phyloP scores from a whole-genome alignment of 2,329 filamentous ascomycete species.

The Saccharata proteae region DNA sequence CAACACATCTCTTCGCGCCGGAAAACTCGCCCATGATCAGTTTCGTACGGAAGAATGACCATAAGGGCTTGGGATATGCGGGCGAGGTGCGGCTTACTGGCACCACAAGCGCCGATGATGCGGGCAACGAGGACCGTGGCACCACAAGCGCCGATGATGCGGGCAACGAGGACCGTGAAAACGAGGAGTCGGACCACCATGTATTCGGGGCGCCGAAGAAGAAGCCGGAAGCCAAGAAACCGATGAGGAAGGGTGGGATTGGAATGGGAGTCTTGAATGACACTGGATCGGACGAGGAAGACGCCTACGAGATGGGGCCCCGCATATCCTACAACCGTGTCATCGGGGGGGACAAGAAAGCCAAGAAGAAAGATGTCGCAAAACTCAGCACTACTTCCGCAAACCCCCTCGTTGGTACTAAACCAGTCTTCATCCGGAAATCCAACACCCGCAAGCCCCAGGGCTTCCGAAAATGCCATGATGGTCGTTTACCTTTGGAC shows the following conservation, averaged over 20 bases:
- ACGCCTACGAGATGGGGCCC: constrained; percentile 84
- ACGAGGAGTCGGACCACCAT: background rate
- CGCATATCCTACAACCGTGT: constrained; percentile 76
- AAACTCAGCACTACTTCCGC: constrained; percentile 34
- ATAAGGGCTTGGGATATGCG: constrained; percentile 57
- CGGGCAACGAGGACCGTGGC: constrained; percentile 16
- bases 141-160: constrained; percentile 25
- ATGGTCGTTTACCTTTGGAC: constrained; percentile 66
- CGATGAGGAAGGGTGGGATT: constrained; percentile 58
- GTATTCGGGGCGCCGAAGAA: constrained; percentile 1
- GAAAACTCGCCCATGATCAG: constrained; percentile 61
- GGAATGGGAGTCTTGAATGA: constrained; percentile 86
- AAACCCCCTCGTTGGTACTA: constrained; percentile 53
- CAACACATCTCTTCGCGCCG: constrained; percentile 70
- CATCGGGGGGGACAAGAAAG: constrained; percentile 73
- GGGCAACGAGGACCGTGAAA: constrained; percentile 15
- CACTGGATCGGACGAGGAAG: constrained; percentile 87
- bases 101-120: constrained; percentile 23
- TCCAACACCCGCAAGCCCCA: constrained; percentile 26
- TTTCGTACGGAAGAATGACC: constrained; percentile 53
- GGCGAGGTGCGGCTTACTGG: constrained; percentile 43
- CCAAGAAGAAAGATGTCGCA: constrained; percentile 37
- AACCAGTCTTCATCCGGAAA: constrained; percentile 65
- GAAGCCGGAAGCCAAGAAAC: constrained; percentile 26
- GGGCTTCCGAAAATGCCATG: constrained; percentile 60